Conservation (phyloP, 1,284 basidiomycete genomes). For the Fomitopsis palustris region DNA sequence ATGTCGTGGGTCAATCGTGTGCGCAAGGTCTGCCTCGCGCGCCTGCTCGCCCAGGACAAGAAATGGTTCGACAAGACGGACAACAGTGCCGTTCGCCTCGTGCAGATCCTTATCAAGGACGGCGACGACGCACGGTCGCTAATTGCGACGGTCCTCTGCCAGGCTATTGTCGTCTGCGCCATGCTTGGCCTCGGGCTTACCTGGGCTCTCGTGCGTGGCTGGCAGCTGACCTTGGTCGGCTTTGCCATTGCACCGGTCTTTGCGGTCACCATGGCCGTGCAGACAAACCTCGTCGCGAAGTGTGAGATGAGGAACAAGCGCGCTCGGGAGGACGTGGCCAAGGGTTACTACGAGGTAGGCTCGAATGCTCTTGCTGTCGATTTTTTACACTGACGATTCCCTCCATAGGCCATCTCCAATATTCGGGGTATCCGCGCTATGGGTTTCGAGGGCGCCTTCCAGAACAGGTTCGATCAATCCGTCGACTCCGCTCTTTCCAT, state of each 20-base stretch:
- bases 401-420: conserved; percentile 70
- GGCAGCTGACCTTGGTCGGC: conserved; percentile 93
- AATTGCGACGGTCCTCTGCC: conserved; percentile 72
- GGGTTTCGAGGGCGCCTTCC: conserved; percentile 81
- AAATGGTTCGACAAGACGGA: conserved; percentile 81
- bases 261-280: conserved; percentile 66
- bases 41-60: conserved; percentile 82
- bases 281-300: conserved; percentile 65
- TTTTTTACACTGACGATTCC: conserved; percentile 10
- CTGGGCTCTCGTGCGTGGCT: conserved; percentile 87
- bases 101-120: conserved; percentile 86
- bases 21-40: conserved; percentile 56
- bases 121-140: conserved; percentile 86
- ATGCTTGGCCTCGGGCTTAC: conserved; percentile 84
- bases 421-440: conserved; percentile 87
- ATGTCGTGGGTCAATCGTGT: conserved; percentile 76
- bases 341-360: conserved; percentile 82
- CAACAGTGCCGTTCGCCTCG: conserved; percentile 65
- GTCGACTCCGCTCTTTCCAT: conserved; percentile 59
- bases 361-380: not conserved
- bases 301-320: conserved; percentile 82
- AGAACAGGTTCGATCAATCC: conserved; percentile 62
- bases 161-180: conserved; percentile 67
- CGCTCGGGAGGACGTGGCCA: conserved; percentile 81
- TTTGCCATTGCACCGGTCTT: conserved; percentile 87